Conservation (phyloP, 805 yeast genomes). For the Metschnikowia aberdeeniae region DNA sequence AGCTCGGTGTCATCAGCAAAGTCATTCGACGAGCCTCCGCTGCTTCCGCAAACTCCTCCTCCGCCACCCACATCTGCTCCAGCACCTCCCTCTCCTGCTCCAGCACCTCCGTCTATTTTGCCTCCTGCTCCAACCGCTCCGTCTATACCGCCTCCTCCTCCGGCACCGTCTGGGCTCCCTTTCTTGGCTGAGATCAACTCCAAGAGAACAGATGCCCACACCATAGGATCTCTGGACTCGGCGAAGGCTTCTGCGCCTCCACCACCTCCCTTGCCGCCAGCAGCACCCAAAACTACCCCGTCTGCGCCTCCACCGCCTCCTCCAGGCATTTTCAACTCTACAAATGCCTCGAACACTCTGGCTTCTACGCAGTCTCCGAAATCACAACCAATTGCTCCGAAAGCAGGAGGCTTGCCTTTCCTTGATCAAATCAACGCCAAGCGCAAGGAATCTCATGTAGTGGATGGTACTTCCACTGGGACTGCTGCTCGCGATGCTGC, state of each 20-base stretch:
- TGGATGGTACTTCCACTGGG: conserved; percentile 26
- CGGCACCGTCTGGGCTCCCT: conserved; percentile 11
- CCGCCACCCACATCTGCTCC: conserved; percentile 16
- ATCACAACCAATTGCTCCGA: conserved; percentile 20
- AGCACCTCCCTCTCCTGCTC: conserved; percentile 15
- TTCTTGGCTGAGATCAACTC: conserved; percentile 18
- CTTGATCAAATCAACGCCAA: conserved; percentile 47
- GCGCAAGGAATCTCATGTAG: conserved; percentile 44
- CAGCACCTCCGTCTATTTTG: conserved; percentile 7
- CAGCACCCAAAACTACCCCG: conserved; percentile 24
- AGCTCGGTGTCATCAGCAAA: conserved; percentile 19
- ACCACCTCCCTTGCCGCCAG: conserved; percentile 8
- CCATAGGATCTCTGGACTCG: conserved; percentile 5
- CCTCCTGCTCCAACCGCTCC: conserved; percentile 6
- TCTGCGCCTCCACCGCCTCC: conserved; percentile 22
- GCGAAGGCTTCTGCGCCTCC: conserved; percentile 18
- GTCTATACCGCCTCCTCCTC: conserved; percentile 12
- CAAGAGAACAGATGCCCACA: conserved; percentile 9
- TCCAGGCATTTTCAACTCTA: not conserved
- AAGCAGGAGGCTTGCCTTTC: conserved; percentile 43
- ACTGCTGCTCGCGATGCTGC: conserved; percentile 8
- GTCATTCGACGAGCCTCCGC: conserved; percentile 12
- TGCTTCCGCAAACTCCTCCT: conserved; percentile 1
- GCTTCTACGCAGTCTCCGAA: conserved; percentile 4
- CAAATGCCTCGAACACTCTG: not conserved